A percentile compares a stretch with the other conserved stretches of the same genome.
phyloP scores from a whole-genome alignment of 2,329 filamentous ascomycete species.

The Chaetomiaceae sp. region DNA sequence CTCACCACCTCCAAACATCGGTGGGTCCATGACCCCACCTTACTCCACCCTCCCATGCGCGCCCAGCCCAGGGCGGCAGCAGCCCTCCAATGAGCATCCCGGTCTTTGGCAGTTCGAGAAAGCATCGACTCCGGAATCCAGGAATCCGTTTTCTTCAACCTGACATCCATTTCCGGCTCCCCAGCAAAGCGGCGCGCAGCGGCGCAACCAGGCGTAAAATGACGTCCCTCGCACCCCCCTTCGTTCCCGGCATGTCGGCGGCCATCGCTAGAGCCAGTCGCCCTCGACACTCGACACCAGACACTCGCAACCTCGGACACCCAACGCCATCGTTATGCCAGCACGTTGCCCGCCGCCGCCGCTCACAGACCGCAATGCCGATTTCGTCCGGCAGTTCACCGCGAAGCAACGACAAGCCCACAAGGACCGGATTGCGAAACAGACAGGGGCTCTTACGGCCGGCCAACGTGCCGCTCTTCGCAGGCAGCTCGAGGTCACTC shows the following conservation, averaged over 20 bases:
- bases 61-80: too few relatives aligned
- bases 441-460: slow-evolving; percentile 11
- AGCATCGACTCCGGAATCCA: slow-evolving; percentile 8
- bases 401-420: slow-evolving; percentile 4
- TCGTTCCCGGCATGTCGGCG: slow-evolving; percentile 6
- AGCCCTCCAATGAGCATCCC: background rate
- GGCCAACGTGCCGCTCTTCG: slow-evolving; percentile 16
- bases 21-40: too few relatives aligned
- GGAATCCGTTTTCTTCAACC: slow-evolving; percentile 13
- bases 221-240: slow-evolving; percentile 4
- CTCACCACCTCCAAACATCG: too few relatives aligned
- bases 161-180: slow-evolving; percentile 13
- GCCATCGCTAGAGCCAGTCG: slow-evolving; percentile 4
- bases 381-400: slow-evolving; percentile 6
- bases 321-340: slow-evolving; percentile 9
- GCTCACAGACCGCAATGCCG: slow-evolving; percentile 2
- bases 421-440: slow-evolving; percentile 11
- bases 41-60: too few relatives aligned
- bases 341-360: slow-evolving; percentile 5
- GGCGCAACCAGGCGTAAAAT: slow-evolving; percentile 8
- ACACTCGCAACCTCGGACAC: slow-evolving; percentile 3
- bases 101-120: background rate
- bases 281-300: slow-evolving; percentile 8
- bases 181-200: slow-evolving; percentile 10
- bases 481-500: slow-evolving; percentile 17